These are phyloP conservation scores for Tanacetum coccineum DNA, from an alignment of 129 eudicot species.

Conservation along the genomic window DNA sequence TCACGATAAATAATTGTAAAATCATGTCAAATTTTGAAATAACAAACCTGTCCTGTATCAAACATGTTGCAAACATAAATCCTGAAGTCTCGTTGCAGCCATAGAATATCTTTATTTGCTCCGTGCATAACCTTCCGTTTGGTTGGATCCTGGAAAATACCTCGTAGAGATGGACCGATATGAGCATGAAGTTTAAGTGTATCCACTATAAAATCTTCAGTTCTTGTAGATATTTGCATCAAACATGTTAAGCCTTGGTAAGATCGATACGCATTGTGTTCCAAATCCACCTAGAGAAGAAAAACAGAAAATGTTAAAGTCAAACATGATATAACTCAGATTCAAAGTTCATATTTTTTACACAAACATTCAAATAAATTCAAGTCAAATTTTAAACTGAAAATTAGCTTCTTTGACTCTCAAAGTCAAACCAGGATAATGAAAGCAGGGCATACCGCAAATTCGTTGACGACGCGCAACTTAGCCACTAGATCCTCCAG, in stretches of 20 bases:
- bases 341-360: neutral
- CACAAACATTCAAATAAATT: neutral
- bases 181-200: constrained; percentile 78
- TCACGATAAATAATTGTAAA: neutral
- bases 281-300: constrained; percentile 68
- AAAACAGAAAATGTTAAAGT: constrained; percentile 17
- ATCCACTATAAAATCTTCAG: constrained; percentile 78
- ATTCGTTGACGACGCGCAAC: constrained; percentile 51
- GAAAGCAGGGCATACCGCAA: constrained; percentile 49
- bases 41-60: constrained; percentile 88
- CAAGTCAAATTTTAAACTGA: neutral
- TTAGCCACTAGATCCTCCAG: constrained; percentile 57
- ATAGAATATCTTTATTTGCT: constrained; percentile 20
- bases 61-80: constrained; percentile 68
- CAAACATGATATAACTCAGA: neutral
- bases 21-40: neutral
- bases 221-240: constrained; percentile 91
- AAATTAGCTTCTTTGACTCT: neutral
- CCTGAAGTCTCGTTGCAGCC: constrained; percentile 95
- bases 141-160: constrained; percentile 63
- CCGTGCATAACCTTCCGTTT: constrained; percentile 49
- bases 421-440: constrained; percentile 9
- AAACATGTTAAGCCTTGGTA: constrained; percentile 89
- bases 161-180: constrained; percentile 72
- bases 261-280: constrained; percentile 82